These are phyloP conservation scores for Erodium trifolium DNA, from an alignment of 441 rosid genomes.

Conservation along the genomic window DNA sequence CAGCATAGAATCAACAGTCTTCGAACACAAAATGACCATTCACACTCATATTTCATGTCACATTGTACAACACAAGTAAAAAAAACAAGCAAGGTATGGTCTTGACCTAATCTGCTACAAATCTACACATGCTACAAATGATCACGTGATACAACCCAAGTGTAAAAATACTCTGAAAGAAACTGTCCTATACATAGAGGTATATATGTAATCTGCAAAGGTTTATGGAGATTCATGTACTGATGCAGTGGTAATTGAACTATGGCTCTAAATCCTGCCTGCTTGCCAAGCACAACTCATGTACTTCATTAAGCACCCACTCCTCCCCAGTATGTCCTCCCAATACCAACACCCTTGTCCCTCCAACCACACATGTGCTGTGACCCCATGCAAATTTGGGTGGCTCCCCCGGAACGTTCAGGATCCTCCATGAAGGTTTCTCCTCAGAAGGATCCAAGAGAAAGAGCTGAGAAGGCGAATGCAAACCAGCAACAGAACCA, in stretches of 20 bases:
- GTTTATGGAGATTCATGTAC: background rate
- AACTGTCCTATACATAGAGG: background rate
- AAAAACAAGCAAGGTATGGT: background rate
- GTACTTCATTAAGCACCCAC: conserved; percentile 90
- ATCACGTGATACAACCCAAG: too few species aligned
- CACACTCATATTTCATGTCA: background rate
- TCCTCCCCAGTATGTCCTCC: conserved; percentile 98
- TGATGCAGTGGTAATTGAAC: background rate
- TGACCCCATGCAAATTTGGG: conserved; percentile 98
- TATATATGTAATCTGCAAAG: background rate
- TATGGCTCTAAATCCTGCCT: conserved; percentile 5
- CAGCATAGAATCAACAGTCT: background rate
- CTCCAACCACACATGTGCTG: conserved; percentile 91
- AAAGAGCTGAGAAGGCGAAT: conserved; percentile 85
- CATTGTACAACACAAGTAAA: background rate
- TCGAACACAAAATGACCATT: background rate
- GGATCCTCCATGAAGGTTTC: conserved; percentile 81
- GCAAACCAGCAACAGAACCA: conserved; percentile 94
- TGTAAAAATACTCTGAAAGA: too few species aligned
- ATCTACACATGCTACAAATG: background rate
- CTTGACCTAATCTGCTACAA: background rate
- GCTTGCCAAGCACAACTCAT: conserved; percentile 66
- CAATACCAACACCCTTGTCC: conserved; percentile 75
- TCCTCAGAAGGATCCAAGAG: conserved; percentile 89
- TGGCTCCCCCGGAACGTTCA: conserved; percentile 78